phyloP scores from a whole-genome alignment of 495 filamentous ascomycete genomes.

The Penicillium silybi region DNA sequence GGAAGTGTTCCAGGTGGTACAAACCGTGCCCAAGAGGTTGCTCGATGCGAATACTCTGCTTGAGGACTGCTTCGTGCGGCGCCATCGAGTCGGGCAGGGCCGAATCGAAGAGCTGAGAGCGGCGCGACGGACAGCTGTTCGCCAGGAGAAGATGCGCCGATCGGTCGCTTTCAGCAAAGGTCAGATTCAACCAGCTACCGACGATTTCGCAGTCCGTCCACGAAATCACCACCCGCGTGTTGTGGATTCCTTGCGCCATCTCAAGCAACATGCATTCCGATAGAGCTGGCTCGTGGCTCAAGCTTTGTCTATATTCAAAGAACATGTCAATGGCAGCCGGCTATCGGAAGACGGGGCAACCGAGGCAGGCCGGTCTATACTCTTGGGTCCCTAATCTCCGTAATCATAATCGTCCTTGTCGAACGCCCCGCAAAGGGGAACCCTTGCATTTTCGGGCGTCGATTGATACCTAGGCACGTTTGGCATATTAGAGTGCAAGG shows the following conservation, averaged over 20 bases:
- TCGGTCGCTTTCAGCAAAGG: slow-evolving; percentile 40
- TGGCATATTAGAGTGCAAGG: neutral
- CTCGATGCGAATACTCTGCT: slow-evolving; percentile 77
- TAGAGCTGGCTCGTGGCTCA: slow-evolving; percentile 5
- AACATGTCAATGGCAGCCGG: too few species aligned
- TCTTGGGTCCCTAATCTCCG: slow-evolving; percentile 17
- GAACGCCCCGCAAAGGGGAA: neutral
- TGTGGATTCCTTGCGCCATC: slow-evolving; percentile 38
- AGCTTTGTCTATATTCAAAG: neutral
- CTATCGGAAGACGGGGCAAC: neutral
- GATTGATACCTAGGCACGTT: neutral
- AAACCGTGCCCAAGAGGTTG: slow-evolving; percentile 77
- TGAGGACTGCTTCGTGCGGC: slow-evolving; percentile 72
- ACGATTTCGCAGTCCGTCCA: slow-evolving; percentile 32
- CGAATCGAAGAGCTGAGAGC: slow-evolving; percentile 45
- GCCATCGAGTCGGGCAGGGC: slow-evolving; percentile 77
- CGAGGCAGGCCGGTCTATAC: neutral
- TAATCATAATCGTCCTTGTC: slow-evolving; percentile 25
- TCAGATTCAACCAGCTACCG: slow-evolving; percentile 34
- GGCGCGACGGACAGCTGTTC: slow-evolving; percentile 37
- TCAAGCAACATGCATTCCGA: slow-evolving; percentile 40
- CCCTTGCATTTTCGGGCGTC: slow-evolving; percentile 20
- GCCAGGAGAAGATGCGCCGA: slow-evolving; percentile 42
- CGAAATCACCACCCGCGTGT: slow-evolving; percentile 33
- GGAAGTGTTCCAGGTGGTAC: slow-evolving; percentile 95